Base-by-base conservation (phyloP, 768 basidiomycete species). In the Phaffia australis region DNA sequence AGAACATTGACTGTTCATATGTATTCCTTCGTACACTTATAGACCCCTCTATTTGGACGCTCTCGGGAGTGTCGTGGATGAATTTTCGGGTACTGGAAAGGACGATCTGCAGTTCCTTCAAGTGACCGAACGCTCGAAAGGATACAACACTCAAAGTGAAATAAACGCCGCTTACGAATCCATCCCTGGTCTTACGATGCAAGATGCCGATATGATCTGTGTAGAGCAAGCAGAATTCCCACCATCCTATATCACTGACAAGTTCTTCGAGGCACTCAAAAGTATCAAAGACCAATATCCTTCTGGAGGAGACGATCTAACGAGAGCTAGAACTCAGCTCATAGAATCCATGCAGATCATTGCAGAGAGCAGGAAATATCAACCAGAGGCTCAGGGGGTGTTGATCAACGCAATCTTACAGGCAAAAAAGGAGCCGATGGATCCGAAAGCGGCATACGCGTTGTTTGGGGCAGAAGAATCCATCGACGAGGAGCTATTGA, bases 401-500 rank as follows among this genome's bases (percentile, higher is more conserved):
- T 85, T 83, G 82, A 81, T 83, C 59, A 74, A 78, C 58, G 81
- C 29, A 4, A 35, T 29, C 25, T 23, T 8, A 15, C 25, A 62
- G 46, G 80, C 60, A 70, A 81, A 83, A 72, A 81, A 80, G 55
- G 79, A 77, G 75, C 74, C 74, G 59, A 87, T 91, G 83, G 84
- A 82, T 35, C 83, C 85, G 8, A 82, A 83, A 60, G 80, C 81
- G 69, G 89, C 89, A 48, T 89, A 87, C 74, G 78, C 81, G 62
- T 82, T 84, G 25, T 78, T 91, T 42, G 87, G 86, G 70, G 80
- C 86, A 30, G 83, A 85, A 8, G 76, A 78, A 63, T 85, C 85
- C n/a, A 81, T 84, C 14, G 87, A 87, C 52, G 89, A 92, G 55
- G 76, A 79, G n/a, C 86, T 88, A 82, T 74, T 92, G 35, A 79